Evolutionary conservation across 2,329 filamentous ascomycete species (phyloP).

Genomic region (Penicillium sclerotiorum): DNA sequence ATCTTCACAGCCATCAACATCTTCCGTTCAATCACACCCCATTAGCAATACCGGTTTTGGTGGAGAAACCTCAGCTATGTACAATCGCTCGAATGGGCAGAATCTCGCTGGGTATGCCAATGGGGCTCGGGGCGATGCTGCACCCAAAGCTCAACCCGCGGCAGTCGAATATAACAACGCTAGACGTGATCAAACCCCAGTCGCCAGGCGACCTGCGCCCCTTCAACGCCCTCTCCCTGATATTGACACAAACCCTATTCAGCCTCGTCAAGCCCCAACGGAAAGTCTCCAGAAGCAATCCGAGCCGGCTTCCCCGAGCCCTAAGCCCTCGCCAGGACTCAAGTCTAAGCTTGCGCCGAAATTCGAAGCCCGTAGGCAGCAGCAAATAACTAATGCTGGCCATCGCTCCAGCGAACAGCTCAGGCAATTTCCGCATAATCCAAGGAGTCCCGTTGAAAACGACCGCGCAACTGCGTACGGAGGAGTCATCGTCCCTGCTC

Average conservation of each 20-base stretch:
- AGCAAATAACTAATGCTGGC: conserved; percentile 16
- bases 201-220: conserved; percentile 8
- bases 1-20: conserved; percentile 53
- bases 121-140: not conserved
- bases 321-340: conserved; percentile 16
- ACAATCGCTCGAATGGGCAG: conserved; percentile 15
- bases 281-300: conserved; percentile 10
- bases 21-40: conserved; percentile 50
- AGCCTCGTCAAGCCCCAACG: conserved; percentile 6
- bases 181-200: conserved; percentile 4
- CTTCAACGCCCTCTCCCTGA: conserved; percentile 13
- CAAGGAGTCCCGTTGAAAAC: conserved; percentile 13
- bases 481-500: conserved; percentile 55
- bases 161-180: not conserved
- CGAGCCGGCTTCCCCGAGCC: conserved; percentile 9
- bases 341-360: conserved; percentile 27
- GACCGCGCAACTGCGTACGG: conserved; percentile 22
- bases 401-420: conserved; percentile 38
- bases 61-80: conserved; percentile 27
- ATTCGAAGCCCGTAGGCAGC: conserved; percentile 14
- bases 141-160: not conserved
- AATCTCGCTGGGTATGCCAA: conserved; percentile 11
- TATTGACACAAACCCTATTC: not conserved
- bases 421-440: conserved; percentile 24
- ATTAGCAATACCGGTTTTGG: conserved; percentile 39